These are phyloP conservation scores for Diplodia mutila DNA, from an alignment of 2,329 filamentous ascomycete species.

Conservation along the genomic window DNA sequence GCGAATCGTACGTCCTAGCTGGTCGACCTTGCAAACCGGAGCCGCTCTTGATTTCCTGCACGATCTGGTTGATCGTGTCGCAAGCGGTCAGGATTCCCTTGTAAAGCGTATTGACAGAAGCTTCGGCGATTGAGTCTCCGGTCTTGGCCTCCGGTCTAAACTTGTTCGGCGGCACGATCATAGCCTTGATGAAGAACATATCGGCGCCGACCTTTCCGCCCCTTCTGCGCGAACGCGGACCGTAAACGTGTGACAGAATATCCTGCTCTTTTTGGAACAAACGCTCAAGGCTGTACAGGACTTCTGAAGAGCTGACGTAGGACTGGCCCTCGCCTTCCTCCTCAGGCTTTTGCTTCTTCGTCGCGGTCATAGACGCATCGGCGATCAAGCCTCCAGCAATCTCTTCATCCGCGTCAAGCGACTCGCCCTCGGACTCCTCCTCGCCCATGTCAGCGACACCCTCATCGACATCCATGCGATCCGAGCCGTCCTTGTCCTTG, in stretches of 20 bases:
- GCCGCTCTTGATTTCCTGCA: conserved; percentile 65
- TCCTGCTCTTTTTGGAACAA: conserved; percentile 89
- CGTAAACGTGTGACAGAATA: conserved; percentile 82
- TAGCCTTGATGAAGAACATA: conserved; percentile 89
- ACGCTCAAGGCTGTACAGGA: conserved; percentile 74
- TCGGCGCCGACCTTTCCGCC: conserved; percentile 66
- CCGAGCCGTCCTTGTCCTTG: conserved; percentile 50
- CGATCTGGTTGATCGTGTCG: conserved; percentile 73
- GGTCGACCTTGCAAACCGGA: conserved; percentile 46
- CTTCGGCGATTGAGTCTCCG: conserved; percentile 81
- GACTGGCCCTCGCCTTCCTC: conserved; percentile 59
- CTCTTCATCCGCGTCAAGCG: conserved; percentile 47
- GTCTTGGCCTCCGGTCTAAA: conserved; percentile 86
- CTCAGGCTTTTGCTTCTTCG: conserved; percentile 45
- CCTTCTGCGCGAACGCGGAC: conserved; percentile 67
- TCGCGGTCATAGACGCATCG: conserved; percentile 32
- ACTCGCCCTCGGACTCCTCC: conserved; percentile 34
- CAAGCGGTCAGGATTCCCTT: conserved; percentile 80
- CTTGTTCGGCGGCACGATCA: conserved; percentile 89
- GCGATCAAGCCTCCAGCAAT: conserved; percentile 35
- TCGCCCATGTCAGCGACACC: conserved; percentile 66
- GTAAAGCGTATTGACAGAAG: conserved; percentile 85
- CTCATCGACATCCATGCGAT: conserved; percentile 64
- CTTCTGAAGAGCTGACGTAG: conserved; percentile 82
- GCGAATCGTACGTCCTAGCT: conserved; percentile 69